Conservation (phyloP, 495 filamentous ascomycete species). For the Penicillium macrosclerotiorum region DNA sequence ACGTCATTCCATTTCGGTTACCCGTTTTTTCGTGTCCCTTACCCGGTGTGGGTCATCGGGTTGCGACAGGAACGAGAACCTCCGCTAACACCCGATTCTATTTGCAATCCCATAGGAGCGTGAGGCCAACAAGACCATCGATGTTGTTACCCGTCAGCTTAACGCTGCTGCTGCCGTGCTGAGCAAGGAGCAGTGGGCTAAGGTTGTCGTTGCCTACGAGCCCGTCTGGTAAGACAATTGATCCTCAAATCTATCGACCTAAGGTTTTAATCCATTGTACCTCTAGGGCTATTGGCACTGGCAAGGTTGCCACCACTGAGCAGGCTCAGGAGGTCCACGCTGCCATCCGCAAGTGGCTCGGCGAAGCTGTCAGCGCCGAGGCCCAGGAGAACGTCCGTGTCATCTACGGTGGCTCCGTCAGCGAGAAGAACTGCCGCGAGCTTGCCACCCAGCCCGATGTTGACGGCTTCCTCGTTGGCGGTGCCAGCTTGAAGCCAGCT, state of each 20-base stretch:
- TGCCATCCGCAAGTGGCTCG: conserved; percentile 87
- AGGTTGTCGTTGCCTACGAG: conserved; percentile 97
- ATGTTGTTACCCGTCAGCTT: conserved; percentile 82
- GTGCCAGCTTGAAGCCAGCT: conserved; percentile 96
- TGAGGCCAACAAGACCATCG: conserved; percentile 80
- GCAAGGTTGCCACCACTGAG: conserved; percentile 90
- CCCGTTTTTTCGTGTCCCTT: conserved; percentile 24
- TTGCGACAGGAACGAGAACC: conserved; percentile 12
- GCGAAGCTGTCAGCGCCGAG: conserved; percentile 64
- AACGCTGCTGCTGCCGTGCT: conserved; percentile 62
- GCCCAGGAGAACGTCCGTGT: conserved; percentile 79
- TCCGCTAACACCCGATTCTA: conserved; percentile 29
- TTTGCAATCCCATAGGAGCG: conserved; percentile 58
- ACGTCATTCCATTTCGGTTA: conserved; percentile 26
- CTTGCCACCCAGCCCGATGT: conserved; percentile 89
- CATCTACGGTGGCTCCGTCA: conserved; percentile 95
- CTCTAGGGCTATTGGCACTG: conserved; percentile 83
- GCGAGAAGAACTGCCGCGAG: conserved; percentile 95
- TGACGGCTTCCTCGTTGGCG: conserved; percentile 97
- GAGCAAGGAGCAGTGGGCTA: conserved; percentile 75
- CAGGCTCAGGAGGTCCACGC: conserved; percentile 95
- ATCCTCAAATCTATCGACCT: background rate
- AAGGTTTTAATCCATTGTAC: conserved; percentile 4
- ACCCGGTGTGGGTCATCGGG: conserved; percentile 29
- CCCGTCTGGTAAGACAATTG: conserved; percentile 73